phyloP scores from a whole-genome alignment of 345 rosid species.

The Heritiera fomes region DNA sequence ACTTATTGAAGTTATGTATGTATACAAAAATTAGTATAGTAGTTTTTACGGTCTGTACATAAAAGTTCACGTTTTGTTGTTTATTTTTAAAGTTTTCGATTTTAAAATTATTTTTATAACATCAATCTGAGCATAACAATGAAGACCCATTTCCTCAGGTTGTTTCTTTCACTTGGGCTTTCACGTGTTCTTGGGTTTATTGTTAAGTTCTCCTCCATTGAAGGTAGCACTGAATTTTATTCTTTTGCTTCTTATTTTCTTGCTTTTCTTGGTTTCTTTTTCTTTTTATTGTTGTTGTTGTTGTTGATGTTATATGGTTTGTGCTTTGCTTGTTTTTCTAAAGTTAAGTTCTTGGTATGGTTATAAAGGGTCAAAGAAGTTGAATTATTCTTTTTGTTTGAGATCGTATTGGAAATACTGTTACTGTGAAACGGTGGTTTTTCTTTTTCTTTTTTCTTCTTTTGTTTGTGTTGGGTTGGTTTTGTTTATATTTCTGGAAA shows the following conservation, averaged over 20 bases:
- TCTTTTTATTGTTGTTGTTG: not conserved
- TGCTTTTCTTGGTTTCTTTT: no score
- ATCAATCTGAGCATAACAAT: constrained; percentile 35
- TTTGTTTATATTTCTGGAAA: not conserved
- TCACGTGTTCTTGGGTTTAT: constrained; percentile 28
- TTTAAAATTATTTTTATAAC: not conserved
- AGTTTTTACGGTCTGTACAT: constrained; percentile 12
- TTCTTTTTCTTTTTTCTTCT: constrained; percentile 17
- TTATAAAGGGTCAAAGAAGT: constrained; percentile 15
- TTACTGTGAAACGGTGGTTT: constrained; percentile 8
- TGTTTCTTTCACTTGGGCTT: constrained; percentile 30
- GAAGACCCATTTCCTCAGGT: constrained; percentile 35
- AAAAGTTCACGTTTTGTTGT: constrained; percentile 35
- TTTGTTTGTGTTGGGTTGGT: not conserved
- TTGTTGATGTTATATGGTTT: not conserved
- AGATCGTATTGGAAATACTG: constrained; percentile 42
- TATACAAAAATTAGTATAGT: not conserved
- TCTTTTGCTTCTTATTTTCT: not conserved
- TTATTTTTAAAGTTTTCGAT: constrained; percentile 21
- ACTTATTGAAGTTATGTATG: not conserved
- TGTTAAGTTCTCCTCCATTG: not conserved
- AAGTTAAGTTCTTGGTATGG: constrained; percentile 21
- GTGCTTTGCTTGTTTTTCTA: constrained; percentile 18
- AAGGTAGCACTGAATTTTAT: constrained; percentile 20
- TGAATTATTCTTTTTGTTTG: constrained; percentile 7